A percentile compares a stretch with the other conserved stretches of the same genome.
These are phyloP conservation scores for Sphenostylis stenocarpa DNA, from an alignment of 306 rosid species.

Conservation along the genomic window DNA sequence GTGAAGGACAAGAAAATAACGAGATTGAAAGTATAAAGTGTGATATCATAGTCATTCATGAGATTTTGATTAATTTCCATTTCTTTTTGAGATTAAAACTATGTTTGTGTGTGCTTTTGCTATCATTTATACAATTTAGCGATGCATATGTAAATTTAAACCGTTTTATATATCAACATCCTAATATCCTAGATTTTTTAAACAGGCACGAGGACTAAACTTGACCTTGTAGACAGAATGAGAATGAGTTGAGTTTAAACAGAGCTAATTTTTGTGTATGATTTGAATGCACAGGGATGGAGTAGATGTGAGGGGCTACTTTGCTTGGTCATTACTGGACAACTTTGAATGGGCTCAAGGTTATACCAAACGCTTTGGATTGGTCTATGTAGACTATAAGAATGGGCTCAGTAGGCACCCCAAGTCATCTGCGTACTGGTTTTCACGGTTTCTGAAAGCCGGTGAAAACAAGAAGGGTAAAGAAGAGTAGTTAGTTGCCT, in stretches of 20 bases:
- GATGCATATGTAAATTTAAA: too few species aligned
- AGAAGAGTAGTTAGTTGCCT: conserved; percentile 47
- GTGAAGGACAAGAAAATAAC: neutral
- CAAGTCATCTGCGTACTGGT: conserved; percentile 94
- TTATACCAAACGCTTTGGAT: conserved; percentile 88
- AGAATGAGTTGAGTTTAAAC: conserved; percentile 1
- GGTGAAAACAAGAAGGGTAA: conserved; percentile 52
- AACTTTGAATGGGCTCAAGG: conserved; percentile 99
- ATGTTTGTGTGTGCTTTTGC: neutral
- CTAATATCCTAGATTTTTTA: too few species aligned
- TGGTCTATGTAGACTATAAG: conserved; percentile 80
- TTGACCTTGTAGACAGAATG: conserved; percentile 5
- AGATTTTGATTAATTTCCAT: neutral
- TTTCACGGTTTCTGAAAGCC: conserved; percentile 69
- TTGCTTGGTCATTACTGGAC: conserved; percentile 92
- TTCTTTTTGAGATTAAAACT: neutral
- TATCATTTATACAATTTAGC: neutral
- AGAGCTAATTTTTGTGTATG: conserved; percentile 10
- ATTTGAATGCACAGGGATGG: conserved; percentile 69
- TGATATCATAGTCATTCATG: neutral
- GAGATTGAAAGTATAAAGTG: neutral
- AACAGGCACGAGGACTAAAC: neutral
- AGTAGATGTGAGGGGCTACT: conserved; percentile 83
- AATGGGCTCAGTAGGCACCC: conserved; percentile 82
- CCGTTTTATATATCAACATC: too few species aligned